phyloP scores from a whole-genome alignment of 1,139 yeast genomes.

The Protomyces lactucae-debilis region DNA sequence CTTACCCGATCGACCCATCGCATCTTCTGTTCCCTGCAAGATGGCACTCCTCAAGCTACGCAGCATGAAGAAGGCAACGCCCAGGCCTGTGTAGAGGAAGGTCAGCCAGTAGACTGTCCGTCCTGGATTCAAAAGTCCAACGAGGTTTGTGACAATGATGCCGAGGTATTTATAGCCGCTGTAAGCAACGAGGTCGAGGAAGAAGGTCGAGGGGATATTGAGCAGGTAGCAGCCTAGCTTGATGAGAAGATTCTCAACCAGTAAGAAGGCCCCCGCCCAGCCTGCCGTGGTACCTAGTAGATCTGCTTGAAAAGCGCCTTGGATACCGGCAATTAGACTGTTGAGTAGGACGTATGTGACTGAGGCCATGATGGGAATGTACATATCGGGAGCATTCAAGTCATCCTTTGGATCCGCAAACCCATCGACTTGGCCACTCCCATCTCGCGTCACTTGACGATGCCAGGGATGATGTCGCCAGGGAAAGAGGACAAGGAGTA shows the following conservation, averaged over 20 bases:
- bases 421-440: slow-evolving; percentile 43
- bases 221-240: slow-evolving; percentile 61
- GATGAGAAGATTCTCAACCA: slow-evolving; percentile 61
- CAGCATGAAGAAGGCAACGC: slow-evolving; percentile 50
- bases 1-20: slow-evolving; percentile 61
- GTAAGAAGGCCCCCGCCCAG: slow-evolving; percentile 76
- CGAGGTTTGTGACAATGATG: slow-evolving; percentile 40
- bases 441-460: slow-evolving; percentile 25
- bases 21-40: slow-evolving; percentile 52
- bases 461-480: slow-evolving; percentile 79
- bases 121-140: slow-evolving; percentile 43
- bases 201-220: slow-evolving; percentile 42
- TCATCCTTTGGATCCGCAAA: slow-evolving; percentile 76
- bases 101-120: slow-evolving; percentile 45
- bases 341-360: slow-evolving; percentile 81
- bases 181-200: slow-evolving; percentile 82
- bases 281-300: slow-evolving; percentile 86
- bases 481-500: slow-evolving; percentile 74
- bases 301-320: slow-evolving; percentile 91
- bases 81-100: slow-evolving; percentile 42
- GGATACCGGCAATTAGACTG: slow-evolving; percentile 80
- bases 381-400: slow-evolving; percentile 91
- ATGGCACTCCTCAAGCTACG: slow-evolving; percentile 77
- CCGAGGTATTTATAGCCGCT: slow-evolving; percentile 95
- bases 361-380: slow-evolving; percentile 89